Base-by-base conservation (phyloP, 2,329 filamentous ascomycete species). In the Aspergillus glaucus region DNA sequence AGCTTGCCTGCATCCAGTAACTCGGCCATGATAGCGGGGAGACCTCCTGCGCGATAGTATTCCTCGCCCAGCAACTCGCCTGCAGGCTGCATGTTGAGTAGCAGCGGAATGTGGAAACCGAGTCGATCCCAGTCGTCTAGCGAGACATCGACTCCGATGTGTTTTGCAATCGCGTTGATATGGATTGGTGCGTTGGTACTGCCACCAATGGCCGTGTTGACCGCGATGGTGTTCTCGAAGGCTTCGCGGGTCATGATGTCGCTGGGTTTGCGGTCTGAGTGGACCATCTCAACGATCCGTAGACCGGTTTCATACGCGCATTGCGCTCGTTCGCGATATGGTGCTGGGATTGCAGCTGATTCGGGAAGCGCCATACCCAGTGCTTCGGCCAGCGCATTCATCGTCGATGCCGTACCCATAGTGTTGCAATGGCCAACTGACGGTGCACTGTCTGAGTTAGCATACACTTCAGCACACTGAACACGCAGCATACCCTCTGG, bases 171-270 rank as follows among this genome's bases (percentile, higher is more conserved):
- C 8, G 78, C 78, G 36, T 74, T 76, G 43, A 80, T 63, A 57
- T 80, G 78, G 44, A 81, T 79, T 0, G 77, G 77, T 0, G 78
- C 77, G 52, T 81, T 81, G 3, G 78, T 79, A 52, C 75, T 78
- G 12, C 78, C 78, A 22, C 78, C 78, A 46, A 80, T 78, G 17
- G 78, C 77, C 1, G 75, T 77, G 51, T 79, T 79, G 39, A 70
- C 71, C 5, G 75, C 74, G 24, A 81, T 77, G 6, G 75, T 77
- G 50, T 80, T 81, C 62, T 80, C 77, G 49, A 81, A 80, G 0
- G 78, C 76, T 48, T 74, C 61, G 3, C 76, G 67, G 0, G 77
- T 80, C 72, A 80, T 72, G 56, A 80, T 75, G 50, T 80, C 77
- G 53, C 71, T 76, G 2, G 78, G 78, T 50, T 74, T 76, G 26